Evolutionary conservation across 2,329 filamentous ascomycete species (phyloP).

Genomic region (Alternaria brassicae): DNA sequence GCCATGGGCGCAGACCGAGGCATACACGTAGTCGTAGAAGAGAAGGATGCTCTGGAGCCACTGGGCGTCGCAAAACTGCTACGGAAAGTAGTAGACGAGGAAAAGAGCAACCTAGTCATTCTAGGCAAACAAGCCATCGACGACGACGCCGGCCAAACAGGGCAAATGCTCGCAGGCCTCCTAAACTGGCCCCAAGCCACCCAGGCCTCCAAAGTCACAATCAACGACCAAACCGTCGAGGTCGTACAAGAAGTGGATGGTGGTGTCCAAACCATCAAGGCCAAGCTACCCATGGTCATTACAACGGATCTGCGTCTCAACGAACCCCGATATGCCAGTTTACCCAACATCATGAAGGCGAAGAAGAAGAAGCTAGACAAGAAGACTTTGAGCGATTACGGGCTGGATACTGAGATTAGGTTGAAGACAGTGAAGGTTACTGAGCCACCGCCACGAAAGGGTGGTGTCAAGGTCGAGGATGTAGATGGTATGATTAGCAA

Average conservation of each 20-base stretch:
- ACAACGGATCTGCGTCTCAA: constrained; percentile 95
- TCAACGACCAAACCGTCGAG: constrained; percentile 73
- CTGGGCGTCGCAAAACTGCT: constrained; percentile 91
- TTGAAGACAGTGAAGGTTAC: constrained; percentile 88
- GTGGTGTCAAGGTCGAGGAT: constrained; percentile 96
- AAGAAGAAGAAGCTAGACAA: constrained; percentile 99
- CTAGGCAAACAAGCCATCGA: constrained; percentile 98
- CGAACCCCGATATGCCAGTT: constrained; percentile 89
- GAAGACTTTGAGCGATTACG: constrained; percentile 79
- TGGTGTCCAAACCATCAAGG: constrained; percentile 85
- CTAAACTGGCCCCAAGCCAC: constrained; percentile 94
- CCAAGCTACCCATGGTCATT: constrained; percentile 88
- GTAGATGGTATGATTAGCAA: constrained; percentile 93
- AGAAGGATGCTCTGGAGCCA: constrained; percentile 81
- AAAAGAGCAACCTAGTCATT: constrained; percentile 90
- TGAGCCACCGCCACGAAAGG: constrained; percentile 88
- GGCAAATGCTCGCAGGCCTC: constrained; percentile 95
- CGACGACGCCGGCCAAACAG: constrained; percentile 93
- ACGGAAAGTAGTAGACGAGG: constrained; percentile 76
- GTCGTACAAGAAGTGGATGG: constrained; percentile 95
- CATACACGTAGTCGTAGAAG: constrained; percentile 72
- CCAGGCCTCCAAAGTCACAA: constrained; percentile 83
- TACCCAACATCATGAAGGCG: constrained; percentile 99
- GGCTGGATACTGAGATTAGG: constrained; percentile 74
- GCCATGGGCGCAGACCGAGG: constrained; percentile 96